phyloP scores from a whole-genome alignment of 2,329 filamentous ascomycete species.

The Gnomoniopsis smithogilvyi region DNA sequence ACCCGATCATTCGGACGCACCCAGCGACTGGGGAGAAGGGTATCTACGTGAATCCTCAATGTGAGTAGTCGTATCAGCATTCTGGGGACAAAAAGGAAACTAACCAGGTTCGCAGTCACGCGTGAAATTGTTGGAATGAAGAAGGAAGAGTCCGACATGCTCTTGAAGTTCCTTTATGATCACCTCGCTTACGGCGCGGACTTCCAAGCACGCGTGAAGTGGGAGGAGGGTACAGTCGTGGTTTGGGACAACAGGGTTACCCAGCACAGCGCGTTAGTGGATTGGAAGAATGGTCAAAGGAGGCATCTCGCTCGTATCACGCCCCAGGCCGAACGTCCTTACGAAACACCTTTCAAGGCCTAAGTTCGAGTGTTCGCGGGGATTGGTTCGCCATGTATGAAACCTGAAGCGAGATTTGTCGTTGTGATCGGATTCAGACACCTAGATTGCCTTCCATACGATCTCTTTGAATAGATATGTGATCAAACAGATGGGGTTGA shows the following conservation, averaged over 20 bases:
- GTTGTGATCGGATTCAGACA: too few relatives aligned
- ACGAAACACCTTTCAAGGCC: constrained; percentile 60
- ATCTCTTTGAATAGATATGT: not conserved
- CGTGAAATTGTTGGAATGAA: constrained; percentile 79
- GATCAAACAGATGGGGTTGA: not conserved
- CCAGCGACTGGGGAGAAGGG: constrained; percentile 82
- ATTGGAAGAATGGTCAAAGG: constrained; percentile 77
- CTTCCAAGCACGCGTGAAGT: constrained; percentile 72
- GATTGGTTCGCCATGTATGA: not conserved
- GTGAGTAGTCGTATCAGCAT: constrained; percentile 41
- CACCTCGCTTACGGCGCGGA: constrained; percentile 71
- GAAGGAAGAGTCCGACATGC: constrained; percentile 77
- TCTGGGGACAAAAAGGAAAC: not conserved
- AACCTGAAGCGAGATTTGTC: not conserved
- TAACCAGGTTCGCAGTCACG: constrained; percentile 55
- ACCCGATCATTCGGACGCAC: constrained; percentile 79
- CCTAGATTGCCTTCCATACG: not conserved
- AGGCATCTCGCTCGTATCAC: constrained; percentile 80
- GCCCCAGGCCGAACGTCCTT: constrained; percentile 75
- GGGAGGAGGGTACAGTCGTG: constrained; percentile 76
- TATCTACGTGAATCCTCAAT: constrained; percentile 79
- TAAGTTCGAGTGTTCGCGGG: constrained; percentile 8
- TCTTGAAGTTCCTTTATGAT: constrained; percentile 75
- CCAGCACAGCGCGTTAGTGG: constrained; percentile 73
- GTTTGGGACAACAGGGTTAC: constrained; percentile 86